These are phyloP conservation scores for Gracilariopsis chorda DNA, from an alignment of 23 red algal species.

Conservation along the genomic window DNA sequence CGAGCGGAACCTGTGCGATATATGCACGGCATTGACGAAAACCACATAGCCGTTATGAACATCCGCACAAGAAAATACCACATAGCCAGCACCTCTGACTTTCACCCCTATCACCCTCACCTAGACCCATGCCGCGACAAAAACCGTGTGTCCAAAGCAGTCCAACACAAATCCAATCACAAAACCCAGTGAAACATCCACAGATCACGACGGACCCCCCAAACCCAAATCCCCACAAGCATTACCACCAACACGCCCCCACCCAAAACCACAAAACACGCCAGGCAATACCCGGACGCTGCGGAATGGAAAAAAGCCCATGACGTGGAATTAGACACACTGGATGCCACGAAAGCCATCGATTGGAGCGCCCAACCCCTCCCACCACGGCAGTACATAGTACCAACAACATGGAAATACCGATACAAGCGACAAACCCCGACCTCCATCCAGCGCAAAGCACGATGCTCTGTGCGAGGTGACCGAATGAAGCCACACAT, in stretches of 20 bases:
- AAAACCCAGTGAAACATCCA: too few relatives aligned
- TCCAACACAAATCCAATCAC: too few relatives aligned
- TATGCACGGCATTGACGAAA: neutral
- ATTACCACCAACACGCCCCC: neutral
- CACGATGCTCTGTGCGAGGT: neutral
- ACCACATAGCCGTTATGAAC: neutral
- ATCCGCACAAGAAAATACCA: neutral
- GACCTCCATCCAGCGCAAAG: neutral
- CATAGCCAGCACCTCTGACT: neutral
- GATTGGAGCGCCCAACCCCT: neutral
- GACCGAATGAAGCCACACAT: constrained; percentile 27
- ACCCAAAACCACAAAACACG: neutral
- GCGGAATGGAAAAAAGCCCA: neutral
- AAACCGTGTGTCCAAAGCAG: too few relatives aligned
- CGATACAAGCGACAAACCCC: neutral
- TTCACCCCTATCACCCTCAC: neutral
- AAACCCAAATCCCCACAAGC: neutral
- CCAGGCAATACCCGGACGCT: constrained; percentile 25
- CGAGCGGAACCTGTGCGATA: neutral
- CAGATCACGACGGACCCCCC: too few relatives aligned
- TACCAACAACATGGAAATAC: constrained; percentile 12
- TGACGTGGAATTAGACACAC: constrained; percentile 13
- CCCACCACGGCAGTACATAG: neutral
- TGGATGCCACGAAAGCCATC: neutral
- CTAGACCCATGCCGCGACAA: neutral